phyloP scores from a whole-genome alignment of 2,329 filamentous ascomycete species.

The Scortechinia acanthostroma region DNA sequence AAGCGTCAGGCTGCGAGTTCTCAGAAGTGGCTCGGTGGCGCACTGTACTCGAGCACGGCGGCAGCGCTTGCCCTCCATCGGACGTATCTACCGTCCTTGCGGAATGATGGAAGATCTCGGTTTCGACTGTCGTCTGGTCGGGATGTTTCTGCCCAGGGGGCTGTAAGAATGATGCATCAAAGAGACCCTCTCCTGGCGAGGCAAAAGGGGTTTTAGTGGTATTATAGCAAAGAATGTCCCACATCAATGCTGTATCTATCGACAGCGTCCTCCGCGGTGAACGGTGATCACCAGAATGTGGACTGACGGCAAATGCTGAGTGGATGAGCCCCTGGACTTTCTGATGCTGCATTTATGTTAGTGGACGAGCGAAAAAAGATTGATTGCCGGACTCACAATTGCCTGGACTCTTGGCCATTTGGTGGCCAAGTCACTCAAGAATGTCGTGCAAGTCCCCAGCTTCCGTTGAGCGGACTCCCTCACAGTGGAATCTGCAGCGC shows the following conservation, averaged over 20 bases:
- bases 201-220: slow-evolving; percentile 21
- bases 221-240: slow-evolving; percentile 34
- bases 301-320: slow-evolving; percentile 38
- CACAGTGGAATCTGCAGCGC: slow-evolving; percentile 34
- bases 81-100: slow-evolving; percentile 35
- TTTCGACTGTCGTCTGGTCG: slow-evolving; percentile 22
- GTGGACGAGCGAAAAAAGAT: too few species aligned
- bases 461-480: slow-evolving; percentile 42
- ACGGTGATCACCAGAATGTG: too few species aligned
- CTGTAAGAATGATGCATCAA: slow-evolving; percentile 30
- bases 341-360: slow-evolving; percentile 25
- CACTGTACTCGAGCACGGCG: slow-evolving; percentile 11
- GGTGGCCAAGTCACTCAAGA: slow-evolving; percentile 36
- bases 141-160: slow-evolving; percentile 15
- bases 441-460: slow-evolving; percentile 38
- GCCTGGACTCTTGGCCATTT: slow-evolving; percentile 34
- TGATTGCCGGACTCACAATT: slow-evolving; percentile 24
- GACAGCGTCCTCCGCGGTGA: too few species aligned
- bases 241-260: too few species aligned
- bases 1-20: slow-evolving; percentile 2
- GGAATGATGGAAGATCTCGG: slow-evolving; percentile 42
- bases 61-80: slow-evolving; percentile 35
- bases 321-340: slow-evolving; percentile 37
- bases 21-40: background rate
- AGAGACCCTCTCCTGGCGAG: too few species aligned